Percentiles rank a stretch among this genome's conserved stretches.
phyloP scores from a whole-genome alignment of 2,329 filamentous ascomycete species.

The Colletotrichum sp. region DNA sequence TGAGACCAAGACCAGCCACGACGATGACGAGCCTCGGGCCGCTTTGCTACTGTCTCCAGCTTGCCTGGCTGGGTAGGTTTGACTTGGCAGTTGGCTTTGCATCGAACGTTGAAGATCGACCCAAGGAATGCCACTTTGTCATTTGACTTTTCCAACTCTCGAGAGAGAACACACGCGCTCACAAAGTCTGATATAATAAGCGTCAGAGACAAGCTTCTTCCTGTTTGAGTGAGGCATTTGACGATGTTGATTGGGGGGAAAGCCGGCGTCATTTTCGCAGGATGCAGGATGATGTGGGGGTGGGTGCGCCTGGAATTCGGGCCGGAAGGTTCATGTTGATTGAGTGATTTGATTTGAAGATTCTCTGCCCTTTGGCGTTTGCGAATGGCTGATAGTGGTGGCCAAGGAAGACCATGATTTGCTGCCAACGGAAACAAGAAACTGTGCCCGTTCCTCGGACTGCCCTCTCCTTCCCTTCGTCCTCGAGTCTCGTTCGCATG shows the following conservation, averaged over 20 bases:
- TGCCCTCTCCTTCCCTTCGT: not conserved
- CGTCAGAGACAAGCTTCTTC: constrained; percentile 2
- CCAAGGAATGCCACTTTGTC: not conserved
- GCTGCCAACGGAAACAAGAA: not conserved
- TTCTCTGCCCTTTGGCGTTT: not conserved
- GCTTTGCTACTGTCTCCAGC: not conserved
- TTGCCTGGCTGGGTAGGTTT: not conserved
- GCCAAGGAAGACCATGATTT: not conserved
- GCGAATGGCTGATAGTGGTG: not conserved
- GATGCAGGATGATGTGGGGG: constrained; percentile 10
- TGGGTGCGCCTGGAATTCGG: constrained; percentile 9
- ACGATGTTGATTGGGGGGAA: constrained; percentile 9
- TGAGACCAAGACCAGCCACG: not conserved
- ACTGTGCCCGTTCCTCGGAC: not conserved
- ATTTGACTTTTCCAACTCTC: not conserved
- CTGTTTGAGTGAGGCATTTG: constrained; percentile 9
- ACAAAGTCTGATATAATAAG: not conserved
- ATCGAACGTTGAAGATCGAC: not conserved
- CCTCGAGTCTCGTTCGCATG: not conserved
- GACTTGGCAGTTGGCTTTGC: not conserved
- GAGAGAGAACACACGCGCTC: not conserved
- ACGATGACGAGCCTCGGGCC: constrained; percentile 5
- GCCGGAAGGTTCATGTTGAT: constrained; percentile 5
- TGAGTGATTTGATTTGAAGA: not conserved
- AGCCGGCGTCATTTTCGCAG: not conserved